These are phyloP conservation scores for Amanita polypyramis DNA, from an alignment of 768 basidiomycete species.

Conservation along the genomic window DNA sequence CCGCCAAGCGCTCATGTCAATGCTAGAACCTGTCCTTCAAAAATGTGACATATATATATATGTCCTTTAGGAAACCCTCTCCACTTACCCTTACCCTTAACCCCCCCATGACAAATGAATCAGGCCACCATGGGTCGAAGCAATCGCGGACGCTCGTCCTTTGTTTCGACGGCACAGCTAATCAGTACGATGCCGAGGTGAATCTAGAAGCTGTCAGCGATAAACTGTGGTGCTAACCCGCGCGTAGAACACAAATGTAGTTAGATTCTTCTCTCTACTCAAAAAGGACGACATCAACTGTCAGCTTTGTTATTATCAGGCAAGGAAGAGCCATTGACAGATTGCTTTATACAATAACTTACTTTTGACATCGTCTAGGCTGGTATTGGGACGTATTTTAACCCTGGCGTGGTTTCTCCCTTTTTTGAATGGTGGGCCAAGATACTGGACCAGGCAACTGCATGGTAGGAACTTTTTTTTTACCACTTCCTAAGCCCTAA, in stretches of 20 bases:
- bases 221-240: neutral
- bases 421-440: conserved; percentile 48
- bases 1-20: too few relatives aligned
- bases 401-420: conserved; percentile 58
- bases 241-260: conserved; percentile 53
- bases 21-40: too few relatives aligned
- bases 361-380: conserved; percentile 17
- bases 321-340: conserved; percentile 13
- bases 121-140: neutral
- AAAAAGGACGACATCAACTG: conserved; percentile 46
- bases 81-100: neutral
- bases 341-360: conserved; percentile 7
- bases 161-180: conserved; percentile 62
- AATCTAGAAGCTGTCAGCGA: conserved; percentile 9
- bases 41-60: too few relatives aligned
- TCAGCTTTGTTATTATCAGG: conserved; percentile 68
- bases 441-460: conserved; percentile 56
- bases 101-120: neutral
- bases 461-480: conserved; percentile 38
- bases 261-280: conserved; percentile 59
- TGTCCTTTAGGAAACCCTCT: neutral
- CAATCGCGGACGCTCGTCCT: conserved; percentile 40
- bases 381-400: conserved; percentile 41
- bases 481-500: neutral
- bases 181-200: conserved; percentile 39